Evolutionary conservation across 495 filamentous ascomycete species (phyloP).

Genomic region (Mytilinidion resinicola): DNA sequence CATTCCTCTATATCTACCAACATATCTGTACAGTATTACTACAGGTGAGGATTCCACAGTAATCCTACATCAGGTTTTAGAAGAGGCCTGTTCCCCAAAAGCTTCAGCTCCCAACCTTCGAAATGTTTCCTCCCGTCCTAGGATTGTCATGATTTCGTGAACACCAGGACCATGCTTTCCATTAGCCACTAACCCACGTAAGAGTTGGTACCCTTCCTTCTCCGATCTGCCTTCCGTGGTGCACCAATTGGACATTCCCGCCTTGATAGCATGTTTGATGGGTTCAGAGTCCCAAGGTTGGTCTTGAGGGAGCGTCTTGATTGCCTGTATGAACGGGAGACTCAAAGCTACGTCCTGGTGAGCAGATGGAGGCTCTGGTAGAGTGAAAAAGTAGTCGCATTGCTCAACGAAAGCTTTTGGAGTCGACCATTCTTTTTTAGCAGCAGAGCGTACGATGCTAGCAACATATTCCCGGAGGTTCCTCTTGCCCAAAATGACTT

Average conservation of each 20-base stretch:
- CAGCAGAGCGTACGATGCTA: conserved; percentile 52
- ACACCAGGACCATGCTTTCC: conserved; percentile 30
- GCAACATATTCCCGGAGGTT: conserved; percentile 37
- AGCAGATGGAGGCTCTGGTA: neutral
- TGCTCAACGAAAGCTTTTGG: conserved; percentile 51
- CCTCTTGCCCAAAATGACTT: neutral
- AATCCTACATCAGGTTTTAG: too few relatives aligned
- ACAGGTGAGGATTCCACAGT: too few relatives aligned
- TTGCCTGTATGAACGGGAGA: too few relatives aligned
- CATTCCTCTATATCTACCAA: too few relatives aligned
- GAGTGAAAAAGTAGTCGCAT: conserved; percentile 59
- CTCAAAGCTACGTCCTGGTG: too few relatives aligned
- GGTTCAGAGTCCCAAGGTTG: neutral
- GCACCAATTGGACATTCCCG: too few relatives aligned
- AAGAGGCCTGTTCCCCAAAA: too few relatives aligned
- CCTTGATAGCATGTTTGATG: too few relatives aligned
- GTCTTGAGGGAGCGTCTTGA: too few relatives aligned
- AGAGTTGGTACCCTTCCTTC: conserved; percentile 24
- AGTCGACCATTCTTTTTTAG: conserved; percentile 52
- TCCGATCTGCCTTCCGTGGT: neutral
- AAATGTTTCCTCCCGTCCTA: conserved; percentile 30
- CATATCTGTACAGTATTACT: too few relatives aligned
- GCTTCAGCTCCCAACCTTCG: conserved; percentile 19
- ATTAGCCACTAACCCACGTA: conserved; percentile 25
- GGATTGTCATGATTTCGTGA: conserved; percentile 29